Evolutionary conservation across 352 stramenopile species (phyloP).

Genomic region (Pythium diclinum): DNA sequence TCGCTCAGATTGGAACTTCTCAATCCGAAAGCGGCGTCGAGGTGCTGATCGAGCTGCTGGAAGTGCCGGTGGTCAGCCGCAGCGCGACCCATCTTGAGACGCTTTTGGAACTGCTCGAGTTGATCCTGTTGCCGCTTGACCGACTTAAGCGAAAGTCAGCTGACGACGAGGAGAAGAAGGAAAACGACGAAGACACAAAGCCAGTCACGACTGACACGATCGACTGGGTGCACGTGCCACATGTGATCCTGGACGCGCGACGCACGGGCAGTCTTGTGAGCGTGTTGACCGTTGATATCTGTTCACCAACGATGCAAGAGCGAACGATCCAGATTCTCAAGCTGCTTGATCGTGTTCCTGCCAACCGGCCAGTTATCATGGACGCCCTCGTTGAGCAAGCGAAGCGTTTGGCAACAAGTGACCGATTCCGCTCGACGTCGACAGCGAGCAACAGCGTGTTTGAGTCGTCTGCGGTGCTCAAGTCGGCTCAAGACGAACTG

Average conservation of each 20-base stretch:
- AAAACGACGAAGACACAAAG: conserved; percentile 30
- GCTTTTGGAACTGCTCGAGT: conserved; percentile 90
- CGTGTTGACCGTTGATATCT: conserved; percentile 78
- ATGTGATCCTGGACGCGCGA: conserved; percentile 45
- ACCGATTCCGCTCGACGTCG: conserved; percentile 25
- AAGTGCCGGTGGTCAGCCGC: conserved; percentile 74
- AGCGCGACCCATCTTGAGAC: conserved; percentile 92
- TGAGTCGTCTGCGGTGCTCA: conserved; percentile 76
- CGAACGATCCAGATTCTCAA: conserved; percentile 79
- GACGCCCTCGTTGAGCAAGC: conserved; percentile 65
- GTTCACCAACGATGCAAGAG: conserved; percentile 78
- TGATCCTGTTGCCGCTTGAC: conserved; percentile 84
- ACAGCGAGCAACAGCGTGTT: conserved; percentile 26
- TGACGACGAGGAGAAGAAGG: conserved; percentile 45
- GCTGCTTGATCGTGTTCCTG: conserved; percentile 60
- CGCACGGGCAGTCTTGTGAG: conserved; percentile 62
- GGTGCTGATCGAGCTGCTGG: conserved; percentile 88
- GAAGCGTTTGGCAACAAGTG: conserved; percentile 39
- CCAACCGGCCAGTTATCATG: conserved; percentile 61
- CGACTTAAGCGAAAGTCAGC: conserved; percentile 32
- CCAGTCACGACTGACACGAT: conserved; percentile 20
- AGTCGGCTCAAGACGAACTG: conserved; percentile 85
- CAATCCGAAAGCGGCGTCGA: conserved; percentile 38
- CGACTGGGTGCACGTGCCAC: conserved; percentile 74
- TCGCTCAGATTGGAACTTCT: not conserved